These are phyloP conservation scores for Podila clonocystis DNA, from an alignment of 192 early-diverging fungal species.

Conservation along the genomic window DNA sequence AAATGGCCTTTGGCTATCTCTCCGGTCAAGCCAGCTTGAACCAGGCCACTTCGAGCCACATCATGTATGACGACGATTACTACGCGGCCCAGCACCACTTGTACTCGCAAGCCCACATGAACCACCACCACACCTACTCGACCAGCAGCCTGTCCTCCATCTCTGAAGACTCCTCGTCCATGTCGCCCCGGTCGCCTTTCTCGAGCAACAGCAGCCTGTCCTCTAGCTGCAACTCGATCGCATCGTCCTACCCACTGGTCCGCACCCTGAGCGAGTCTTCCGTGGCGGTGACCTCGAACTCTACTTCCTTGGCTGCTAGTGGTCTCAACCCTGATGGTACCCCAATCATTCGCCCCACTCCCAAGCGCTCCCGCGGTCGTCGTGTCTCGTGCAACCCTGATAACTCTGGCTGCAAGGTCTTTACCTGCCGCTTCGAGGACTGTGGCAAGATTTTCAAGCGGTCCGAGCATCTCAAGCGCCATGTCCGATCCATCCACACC, in stretches of 20 bases:
- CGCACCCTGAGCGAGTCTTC: conserved; percentile 47
- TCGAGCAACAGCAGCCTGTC: conserved; percentile 21
- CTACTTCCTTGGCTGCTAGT: background rate
- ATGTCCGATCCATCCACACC: conserved; percentile 69
- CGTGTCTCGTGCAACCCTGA: conserved; percentile 64
- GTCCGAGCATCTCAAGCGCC: conserved; percentile 69
- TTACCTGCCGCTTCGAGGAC: conserved; percentile 61
- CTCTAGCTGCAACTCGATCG: conserved; percentile 14
- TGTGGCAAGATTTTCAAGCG: conserved; percentile 71
- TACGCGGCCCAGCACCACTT: conserved; percentile 47
- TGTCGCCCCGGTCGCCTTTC: conserved; percentile 42
- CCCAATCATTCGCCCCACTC: conserved; percentile 50
- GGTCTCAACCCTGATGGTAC: conserved; percentile 12
- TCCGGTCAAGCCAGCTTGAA: conserved; percentile 21
- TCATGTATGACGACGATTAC: conserved; percentile 45
- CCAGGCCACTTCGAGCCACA: conserved; percentile 36
- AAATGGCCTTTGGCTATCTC: conserved; percentile 17
- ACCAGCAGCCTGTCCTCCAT: conserved; percentile 37
- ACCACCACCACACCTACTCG: conserved; percentile 31
- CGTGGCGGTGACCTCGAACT: conserved; percentile 16
- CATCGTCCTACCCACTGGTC: conserved; percentile 25
- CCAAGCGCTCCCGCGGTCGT: conserved; percentile 59
- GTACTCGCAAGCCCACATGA: conserved; percentile 20
- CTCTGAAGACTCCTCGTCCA: conserved; percentile 27
- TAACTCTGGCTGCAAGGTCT: conserved; percentile 58